phyloP scores from a whole-genome alignment of 1,284 basidiomycete species.

The Neolentinus lepideus region DNA sequence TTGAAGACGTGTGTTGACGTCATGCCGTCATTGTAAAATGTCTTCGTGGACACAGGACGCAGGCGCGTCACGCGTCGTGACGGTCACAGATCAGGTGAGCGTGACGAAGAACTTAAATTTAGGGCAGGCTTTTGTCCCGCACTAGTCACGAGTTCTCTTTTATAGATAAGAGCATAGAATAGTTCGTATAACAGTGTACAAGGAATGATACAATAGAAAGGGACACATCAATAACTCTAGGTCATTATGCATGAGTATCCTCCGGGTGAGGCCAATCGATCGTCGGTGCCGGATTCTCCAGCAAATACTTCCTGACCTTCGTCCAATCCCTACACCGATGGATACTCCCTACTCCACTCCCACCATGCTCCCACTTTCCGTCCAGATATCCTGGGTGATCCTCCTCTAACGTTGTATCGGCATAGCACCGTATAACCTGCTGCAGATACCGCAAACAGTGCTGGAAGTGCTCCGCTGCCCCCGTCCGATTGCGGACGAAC shows the following conservation, averaged over 20 bases:
- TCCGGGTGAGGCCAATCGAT: not conserved
- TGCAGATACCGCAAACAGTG: conserved; percentile 33
- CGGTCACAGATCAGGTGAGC: no score
- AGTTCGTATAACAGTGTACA: no score
- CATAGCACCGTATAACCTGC: conserved; percentile 29
- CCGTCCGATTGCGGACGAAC: conserved; percentile 10
- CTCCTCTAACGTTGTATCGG: conserved; percentile 32
- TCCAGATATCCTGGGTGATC: conserved; percentile 18
- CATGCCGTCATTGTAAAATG: no score
- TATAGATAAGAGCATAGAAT: no score
- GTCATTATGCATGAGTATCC: not conserved
- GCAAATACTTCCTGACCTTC: conserved; percentile 21
- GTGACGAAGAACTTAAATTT: no score
- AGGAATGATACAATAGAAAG: no score
- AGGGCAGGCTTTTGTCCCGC: no score
- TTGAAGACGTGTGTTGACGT: no score
- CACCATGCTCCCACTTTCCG: conserved; percentile 13
- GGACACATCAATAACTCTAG: no score
- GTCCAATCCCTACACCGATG: conserved; percentile 30
- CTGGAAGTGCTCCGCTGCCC: conserved; percentile 21
- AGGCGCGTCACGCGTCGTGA: no score
- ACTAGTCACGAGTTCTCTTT: no score
- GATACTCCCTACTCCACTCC: conserved; percentile 14
- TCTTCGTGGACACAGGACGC: no score
- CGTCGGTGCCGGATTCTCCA: conserved; percentile 11